Evolutionary conservation across 1,284 basidiomycete genomes (phyloP).

Genomic region (Caloboletus inedulis): DNA sequence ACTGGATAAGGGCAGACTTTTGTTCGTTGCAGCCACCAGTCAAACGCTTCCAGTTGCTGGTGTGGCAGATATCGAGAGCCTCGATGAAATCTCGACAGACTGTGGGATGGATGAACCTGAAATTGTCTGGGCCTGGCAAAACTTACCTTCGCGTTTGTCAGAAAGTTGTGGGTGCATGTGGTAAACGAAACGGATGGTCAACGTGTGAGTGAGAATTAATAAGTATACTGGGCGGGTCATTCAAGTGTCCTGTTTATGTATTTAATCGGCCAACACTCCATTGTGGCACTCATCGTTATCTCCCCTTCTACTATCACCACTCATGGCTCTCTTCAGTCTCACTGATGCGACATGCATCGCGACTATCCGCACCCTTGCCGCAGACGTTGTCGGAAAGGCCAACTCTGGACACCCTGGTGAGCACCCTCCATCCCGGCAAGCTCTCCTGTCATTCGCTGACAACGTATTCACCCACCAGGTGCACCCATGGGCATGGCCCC

Average conservation of each 20-base stretch:
- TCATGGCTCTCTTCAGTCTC: slow-evolving; percentile 46
- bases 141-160: slow-evolving; percentile 62
- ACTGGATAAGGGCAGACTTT: slow-evolving; percentile 70
- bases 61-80: slow-evolving; percentile 67
- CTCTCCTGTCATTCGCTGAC: slow-evolving; percentile 3
- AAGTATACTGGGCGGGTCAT: no score
- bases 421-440: slow-evolving; percentile 1
- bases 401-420: slow-evolving; percentile 91
- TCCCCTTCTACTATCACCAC: slow-evolving; percentile 27
- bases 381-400: slow-evolving; percentile 73
- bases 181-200: neutral
- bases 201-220: slow-evolving; percentile 17
- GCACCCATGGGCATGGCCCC: slow-evolving; percentile 94
- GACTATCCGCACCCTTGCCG: slow-evolving; percentile 70
- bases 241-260: slow-evolving; percentile 5
- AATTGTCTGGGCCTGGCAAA: neutral
- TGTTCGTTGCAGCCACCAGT: slow-evolving; percentile 71
- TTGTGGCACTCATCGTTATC: neutral
- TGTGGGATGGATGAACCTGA: slow-evolving; percentile 26
- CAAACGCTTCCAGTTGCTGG: slow-evolving; percentile 56
- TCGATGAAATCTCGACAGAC: slow-evolving; percentile 72
- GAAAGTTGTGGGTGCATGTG: slow-evolving; percentile 72
- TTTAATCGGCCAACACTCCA: slow-evolving; percentile 10
- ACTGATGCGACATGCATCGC: slow-evolving; percentile 61
- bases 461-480: slow-evolving; percentile 41